A percentile compares a stretch with the other conserved stretches of the same genome.
phyloP scores from a whole-genome alignment of 2,329 filamentous ascomycete species.

The Aspergillus intermedius region DNA sequence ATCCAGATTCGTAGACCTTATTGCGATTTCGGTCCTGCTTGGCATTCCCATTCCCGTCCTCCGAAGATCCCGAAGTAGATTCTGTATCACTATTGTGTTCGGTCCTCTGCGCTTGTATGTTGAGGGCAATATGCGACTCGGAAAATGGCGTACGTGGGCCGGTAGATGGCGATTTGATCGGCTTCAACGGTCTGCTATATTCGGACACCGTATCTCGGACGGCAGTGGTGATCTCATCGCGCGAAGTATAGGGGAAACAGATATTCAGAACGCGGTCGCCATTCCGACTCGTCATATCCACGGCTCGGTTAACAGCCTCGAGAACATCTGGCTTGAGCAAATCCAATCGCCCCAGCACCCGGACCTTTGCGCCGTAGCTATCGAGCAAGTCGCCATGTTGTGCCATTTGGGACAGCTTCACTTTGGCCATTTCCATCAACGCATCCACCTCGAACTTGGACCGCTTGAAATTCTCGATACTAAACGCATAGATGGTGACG shows the following conservation, averaged over 20 bases:
- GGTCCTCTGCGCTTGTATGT: slow-evolving; percentile 60
- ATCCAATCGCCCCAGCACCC: slow-evolving; percentile 76
- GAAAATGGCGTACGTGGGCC: slow-evolving; percentile 64
- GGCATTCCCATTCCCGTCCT: slow-evolving; percentile 36
- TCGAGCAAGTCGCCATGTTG: slow-evolving; percentile 92
- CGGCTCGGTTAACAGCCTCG: slow-evolving; percentile 78
- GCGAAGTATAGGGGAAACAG: slow-evolving; percentile 94
- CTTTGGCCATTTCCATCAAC: slow-evolving; percentile 94
- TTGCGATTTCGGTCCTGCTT: slow-evolving; percentile 14
- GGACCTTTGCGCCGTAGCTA: slow-evolving; percentile 80
- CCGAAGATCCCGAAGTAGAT: slow-evolving; percentile 37
- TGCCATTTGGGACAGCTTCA: slow-evolving; percentile 83
- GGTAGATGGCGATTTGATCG: slow-evolving; percentile 25
- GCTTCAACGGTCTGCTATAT: slow-evolving; percentile 65
- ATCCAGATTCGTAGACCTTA: slow-evolving; percentile 27
- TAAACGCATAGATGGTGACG: slow-evolving; percentile 97
- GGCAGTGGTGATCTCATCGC: slow-evolving; percentile 88
- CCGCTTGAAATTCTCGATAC: slow-evolving; percentile 97
- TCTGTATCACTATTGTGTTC: slow-evolving; percentile 44
- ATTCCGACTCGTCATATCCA: slow-evolving; percentile 81
- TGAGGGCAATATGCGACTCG: slow-evolving; percentile 77
- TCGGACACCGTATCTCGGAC: slow-evolving; percentile 82
- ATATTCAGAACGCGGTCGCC: slow-evolving; percentile 78
- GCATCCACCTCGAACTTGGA: slow-evolving; percentile 95
- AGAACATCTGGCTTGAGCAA: slow-evolving; percentile 82